phyloP scores from a whole-genome alignment of 352 stramenopile species.

The Phytophthora cajani region DNA sequence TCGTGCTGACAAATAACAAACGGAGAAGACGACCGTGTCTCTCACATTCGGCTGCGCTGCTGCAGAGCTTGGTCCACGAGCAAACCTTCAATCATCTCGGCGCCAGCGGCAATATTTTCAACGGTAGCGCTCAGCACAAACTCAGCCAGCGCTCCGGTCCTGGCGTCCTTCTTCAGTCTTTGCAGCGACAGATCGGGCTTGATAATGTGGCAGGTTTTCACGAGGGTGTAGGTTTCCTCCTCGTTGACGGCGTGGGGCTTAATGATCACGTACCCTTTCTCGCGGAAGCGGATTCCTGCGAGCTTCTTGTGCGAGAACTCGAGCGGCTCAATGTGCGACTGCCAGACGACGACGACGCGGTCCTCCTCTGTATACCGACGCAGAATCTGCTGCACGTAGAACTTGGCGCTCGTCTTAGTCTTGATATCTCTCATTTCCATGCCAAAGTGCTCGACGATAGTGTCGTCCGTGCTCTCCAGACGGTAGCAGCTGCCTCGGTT shows the following conservation, averaged over 20 bases:
- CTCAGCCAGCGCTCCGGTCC: slow-evolving; percentile 46
- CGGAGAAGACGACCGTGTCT: neutral
- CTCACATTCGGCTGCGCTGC: slow-evolving; percentile 18
- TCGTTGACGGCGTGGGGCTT: slow-evolving; percentile 37
- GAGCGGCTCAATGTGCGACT: slow-evolving; percentile 62
- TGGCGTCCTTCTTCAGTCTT: slow-evolving; percentile 31
- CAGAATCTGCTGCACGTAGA: slow-evolving; percentile 63
- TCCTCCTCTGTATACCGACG: slow-evolving; percentile 58
- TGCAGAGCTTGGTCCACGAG: slow-evolving; percentile 35
- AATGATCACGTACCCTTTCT: slow-evolving; percentile 71
- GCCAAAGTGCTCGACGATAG: slow-evolving; percentile 50
- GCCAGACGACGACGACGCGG: slow-evolving; percentile 67
- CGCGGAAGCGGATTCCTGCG: slow-evolving; percentile 41
- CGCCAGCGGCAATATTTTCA: slow-evolving; percentile 43
- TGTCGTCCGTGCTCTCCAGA: slow-evolving; percentile 36
- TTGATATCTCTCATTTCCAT: slow-evolving; percentile 62
- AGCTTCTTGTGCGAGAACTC: slow-evolving; percentile 60
- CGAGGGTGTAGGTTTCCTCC: slow-evolving; percentile 38
- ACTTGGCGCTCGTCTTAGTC: slow-evolving; percentile 47
- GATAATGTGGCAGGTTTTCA: slow-evolving; percentile 63
- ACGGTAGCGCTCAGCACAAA: slow-evolving; percentile 49
- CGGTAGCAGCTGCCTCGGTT: slow-evolving; percentile 26
- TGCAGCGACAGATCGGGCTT: slow-evolving; percentile 54
- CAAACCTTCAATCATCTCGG: slow-evolving; percentile 61
- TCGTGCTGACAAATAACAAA: neutral